Conservation (phyloP, 1,284 basidiomycete species). For the Apiotrichum laibachii region DNA sequence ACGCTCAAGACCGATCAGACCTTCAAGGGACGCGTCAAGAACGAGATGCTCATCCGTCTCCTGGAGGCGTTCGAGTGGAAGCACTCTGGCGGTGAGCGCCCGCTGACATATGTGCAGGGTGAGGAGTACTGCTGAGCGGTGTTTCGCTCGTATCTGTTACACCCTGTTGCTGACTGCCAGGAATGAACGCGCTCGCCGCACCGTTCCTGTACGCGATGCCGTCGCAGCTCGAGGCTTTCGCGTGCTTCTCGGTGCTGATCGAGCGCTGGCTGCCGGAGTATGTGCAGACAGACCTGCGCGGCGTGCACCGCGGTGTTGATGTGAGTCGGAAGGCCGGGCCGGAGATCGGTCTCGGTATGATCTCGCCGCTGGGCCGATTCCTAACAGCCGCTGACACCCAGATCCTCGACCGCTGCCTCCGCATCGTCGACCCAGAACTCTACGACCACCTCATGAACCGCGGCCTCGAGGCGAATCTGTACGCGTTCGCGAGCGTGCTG, state of each 20-base stretch:
- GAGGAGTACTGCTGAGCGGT: neutral
- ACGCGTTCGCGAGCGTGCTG: constrained; percentile 83
- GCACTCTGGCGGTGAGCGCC: constrained; percentile 55
- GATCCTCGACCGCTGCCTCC: constrained; percentile 87
- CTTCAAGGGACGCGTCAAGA: constrained; percentile 90
- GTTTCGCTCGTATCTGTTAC: neutral
- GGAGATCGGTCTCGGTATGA: neutral
- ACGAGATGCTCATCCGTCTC: constrained; percentile 92
- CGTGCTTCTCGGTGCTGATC: constrained; percentile 91
- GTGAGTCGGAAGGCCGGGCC: constrained; percentile 53
- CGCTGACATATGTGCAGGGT: constrained; percentile 90
- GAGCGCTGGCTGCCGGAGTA: constrained; percentile 89
- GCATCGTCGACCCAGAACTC: constrained; percentile 83
- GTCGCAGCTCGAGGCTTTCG: constrained; percentile 93
- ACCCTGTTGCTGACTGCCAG: constrained; percentile 16
- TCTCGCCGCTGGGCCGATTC: neutral
- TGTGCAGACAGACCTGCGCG: constrained; percentile 90
- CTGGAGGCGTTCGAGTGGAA: constrained; percentile 97
- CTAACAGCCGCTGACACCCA: constrained; percentile 41
- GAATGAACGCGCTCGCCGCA: constrained; percentile 97
- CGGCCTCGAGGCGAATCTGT: constrained; percentile 95
- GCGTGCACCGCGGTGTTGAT: constrained; percentile 89
- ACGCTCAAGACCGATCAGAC: constrained; percentile 91
- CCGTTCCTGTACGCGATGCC: constrained; percentile 96
- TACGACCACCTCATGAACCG: constrained; percentile 78